Evolutionary conservation across 75 land plant genomes (phyloP).

Genomic region (Cryptomeria japonica): DNA sequence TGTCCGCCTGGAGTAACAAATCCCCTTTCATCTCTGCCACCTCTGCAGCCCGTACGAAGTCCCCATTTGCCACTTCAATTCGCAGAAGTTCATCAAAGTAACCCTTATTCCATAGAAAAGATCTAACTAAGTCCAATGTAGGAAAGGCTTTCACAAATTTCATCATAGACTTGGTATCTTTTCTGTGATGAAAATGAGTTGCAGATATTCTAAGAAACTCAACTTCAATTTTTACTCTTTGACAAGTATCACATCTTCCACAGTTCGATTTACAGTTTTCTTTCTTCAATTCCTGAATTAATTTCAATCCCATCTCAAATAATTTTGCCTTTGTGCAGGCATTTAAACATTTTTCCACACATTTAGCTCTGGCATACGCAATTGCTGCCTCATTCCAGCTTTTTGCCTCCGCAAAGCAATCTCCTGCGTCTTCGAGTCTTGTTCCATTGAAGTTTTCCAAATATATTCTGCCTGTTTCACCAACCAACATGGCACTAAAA

Average conservation of each 20-base stretch:
- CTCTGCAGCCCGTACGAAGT: constrained; percentile 53
- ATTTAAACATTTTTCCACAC: constrained; percentile 41
- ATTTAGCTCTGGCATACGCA: constrained; percentile 42
- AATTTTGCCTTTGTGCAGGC: constrained; percentile 25
- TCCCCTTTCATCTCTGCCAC: constrained; percentile 43
- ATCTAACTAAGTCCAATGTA: constrained; percentile 29
- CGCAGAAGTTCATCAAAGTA: constrained; percentile 35
- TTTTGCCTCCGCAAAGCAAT: constrained; percentile 54
- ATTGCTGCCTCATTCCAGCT: constrained; percentile 50
- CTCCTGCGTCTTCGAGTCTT: constrained; percentile 43
- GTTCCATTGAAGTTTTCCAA: constrained; percentile 38
- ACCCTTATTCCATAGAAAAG: constrained; percentile 23
- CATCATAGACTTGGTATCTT: constrained; percentile 43
- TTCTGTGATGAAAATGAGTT: constrained; percentile 25
- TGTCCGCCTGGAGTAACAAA: constrained; percentile 34
- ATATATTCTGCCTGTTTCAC: constrained; percentile 31
- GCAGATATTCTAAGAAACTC: constrained; percentile 10
- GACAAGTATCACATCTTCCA: too few species aligned
- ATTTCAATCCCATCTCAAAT: constrained; percentile 15
- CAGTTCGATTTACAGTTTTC: too few species aligned
- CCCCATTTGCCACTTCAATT: constrained; percentile 42
- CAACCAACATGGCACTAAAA: neutral
- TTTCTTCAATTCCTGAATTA: neutral
- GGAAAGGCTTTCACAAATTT: constrained; percentile 47
- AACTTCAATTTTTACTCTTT: too few species aligned